phyloP scores from a whole-genome alignment of 306 rosid species.

The Trichosanthes cucumerina region DNA sequence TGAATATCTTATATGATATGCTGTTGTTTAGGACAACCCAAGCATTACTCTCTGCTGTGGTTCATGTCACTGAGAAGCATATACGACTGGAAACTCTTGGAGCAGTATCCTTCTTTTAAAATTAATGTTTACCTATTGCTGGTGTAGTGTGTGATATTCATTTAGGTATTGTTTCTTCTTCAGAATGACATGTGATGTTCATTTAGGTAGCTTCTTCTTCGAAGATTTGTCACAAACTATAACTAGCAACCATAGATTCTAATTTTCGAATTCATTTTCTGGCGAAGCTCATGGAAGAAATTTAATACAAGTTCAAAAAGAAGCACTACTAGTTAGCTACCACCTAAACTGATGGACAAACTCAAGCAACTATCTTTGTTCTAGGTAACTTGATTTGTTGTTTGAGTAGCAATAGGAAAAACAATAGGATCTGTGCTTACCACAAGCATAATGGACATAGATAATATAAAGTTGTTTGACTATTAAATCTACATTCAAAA shows the following conservation, averaged over 20 bases:
- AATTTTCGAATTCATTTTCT: neutral
- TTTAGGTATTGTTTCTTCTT: neutral
- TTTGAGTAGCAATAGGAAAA: neutral
- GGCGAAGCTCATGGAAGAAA: neutral
- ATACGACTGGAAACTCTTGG: slow-evolving; percentile 81
- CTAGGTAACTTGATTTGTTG: neutral
- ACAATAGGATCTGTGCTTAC: neutral
- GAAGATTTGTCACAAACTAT: neutral
- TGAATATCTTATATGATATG: neutral
- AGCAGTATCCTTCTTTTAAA: slow-evolving; percentile 67
- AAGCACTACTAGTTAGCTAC: neutral
- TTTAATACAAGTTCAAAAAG: neutral
- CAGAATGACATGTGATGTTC: neutral
- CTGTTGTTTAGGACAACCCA: slow-evolving; percentile 68
- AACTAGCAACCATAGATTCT: neutral
- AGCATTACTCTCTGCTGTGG: slow-evolving; percentile 68
- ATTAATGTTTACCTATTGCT: neutral
- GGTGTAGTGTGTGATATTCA: neutral
- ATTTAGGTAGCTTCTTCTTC: neutral
- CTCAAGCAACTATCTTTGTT: neutral
- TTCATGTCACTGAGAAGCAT: slow-evolving; percentile 74
- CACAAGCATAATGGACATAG: neutral
- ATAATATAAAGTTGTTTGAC: neutral
- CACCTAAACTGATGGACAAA: neutral
- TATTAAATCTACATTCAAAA: neutral